Evolutionary conservation across 257 asterid genomes (phyloP).

Genomic region (Solanum pennellii): DNA sequence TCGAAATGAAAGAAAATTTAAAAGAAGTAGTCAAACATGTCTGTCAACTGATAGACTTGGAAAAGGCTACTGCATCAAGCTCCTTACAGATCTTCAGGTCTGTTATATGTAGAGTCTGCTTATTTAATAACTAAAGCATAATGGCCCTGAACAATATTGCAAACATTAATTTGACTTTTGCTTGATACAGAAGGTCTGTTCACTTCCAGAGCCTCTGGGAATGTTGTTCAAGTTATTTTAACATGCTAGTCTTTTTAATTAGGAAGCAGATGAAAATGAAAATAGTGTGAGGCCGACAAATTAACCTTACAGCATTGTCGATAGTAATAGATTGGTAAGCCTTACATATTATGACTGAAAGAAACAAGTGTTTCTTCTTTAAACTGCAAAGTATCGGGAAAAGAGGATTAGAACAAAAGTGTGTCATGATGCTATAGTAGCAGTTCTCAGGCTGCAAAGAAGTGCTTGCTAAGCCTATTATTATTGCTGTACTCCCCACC

Average conservation of each 20-base stretch:
- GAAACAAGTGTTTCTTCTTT: background rate
- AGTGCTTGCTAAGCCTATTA: slow-evolving; percentile 77
- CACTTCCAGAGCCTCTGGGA: background rate
- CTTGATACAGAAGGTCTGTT: background rate
- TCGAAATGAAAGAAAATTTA: background rate
- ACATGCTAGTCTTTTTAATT: background rate
- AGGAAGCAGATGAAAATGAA: background rate
- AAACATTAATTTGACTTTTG: background rate
- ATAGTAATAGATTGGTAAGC: background rate
- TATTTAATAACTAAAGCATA: background rate
- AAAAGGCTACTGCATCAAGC: background rate
- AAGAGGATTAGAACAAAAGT: background rate
- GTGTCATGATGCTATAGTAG: background rate
- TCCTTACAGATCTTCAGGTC: background rate
- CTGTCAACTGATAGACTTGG: background rate
- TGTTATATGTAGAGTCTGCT: background rate
- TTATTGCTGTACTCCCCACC: slow-evolving; percentile 52
- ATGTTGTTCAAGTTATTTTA: no score
- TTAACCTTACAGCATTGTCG: background rate
- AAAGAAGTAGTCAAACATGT: background rate
- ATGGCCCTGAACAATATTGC: background rate
- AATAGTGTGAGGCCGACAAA: background rate
- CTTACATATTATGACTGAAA: background rate
- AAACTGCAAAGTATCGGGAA: background rate
- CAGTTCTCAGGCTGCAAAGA: slow-evolving; percentile 56